Conservation (phyloP, 306 rosid species). For the Ammopiptanthus mongolicus region DNA sequence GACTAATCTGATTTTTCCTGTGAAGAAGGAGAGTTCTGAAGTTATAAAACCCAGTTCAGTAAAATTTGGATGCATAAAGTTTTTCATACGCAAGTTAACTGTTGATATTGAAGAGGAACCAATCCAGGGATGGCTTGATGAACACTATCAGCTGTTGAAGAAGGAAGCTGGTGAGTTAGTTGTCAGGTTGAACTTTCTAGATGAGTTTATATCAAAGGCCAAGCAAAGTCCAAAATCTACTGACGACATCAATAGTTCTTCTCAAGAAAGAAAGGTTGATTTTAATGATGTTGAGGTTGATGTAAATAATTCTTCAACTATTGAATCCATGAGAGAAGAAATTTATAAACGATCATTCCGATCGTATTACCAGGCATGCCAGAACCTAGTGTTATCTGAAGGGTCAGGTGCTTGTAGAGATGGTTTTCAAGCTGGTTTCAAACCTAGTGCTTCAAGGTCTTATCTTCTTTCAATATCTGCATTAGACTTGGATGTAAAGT, state of each 20-base stretch:
- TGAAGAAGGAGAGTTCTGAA: slow-evolving; percentile 70
- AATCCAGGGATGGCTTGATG: slow-evolving; percentile 99
- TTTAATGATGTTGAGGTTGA: slow-evolving; percentile 63
- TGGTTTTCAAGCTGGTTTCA: slow-evolving; percentile 90
- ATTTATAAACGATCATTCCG: slow-evolving; percentile 69
- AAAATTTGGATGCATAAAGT: slow-evolving; percentile 73
- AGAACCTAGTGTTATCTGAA: slow-evolving; percentile 48
- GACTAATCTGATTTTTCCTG: slow-evolving; percentile 72
- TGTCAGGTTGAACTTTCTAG: slow-evolving; percentile 76
- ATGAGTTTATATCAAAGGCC: slow-evolving; percentile 57
- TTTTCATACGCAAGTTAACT: slow-evolving; percentile 69
- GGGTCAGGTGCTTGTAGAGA: slow-evolving; percentile 80
- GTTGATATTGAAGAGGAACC: slow-evolving; percentile 93
- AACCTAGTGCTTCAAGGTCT: slow-evolving; percentile 62
- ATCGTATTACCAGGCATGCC: slow-evolving; percentile 81
- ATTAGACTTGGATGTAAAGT: slow-evolving; percentile 55
- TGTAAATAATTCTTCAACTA: slow-evolving; percentile 45
- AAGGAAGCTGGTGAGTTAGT: slow-evolving; percentile 80
- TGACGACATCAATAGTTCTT: slow-evolving; percentile 56
- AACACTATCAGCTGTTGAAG: slow-evolving; percentile 78
- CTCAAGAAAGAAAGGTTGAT: slow-evolving; percentile 44
- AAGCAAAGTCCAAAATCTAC: slow-evolving; percentile 44
- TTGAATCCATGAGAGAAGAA: slow-evolving; percentile 55
- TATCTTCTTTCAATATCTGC: slow-evolving; percentile 64
- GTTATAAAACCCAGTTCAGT: slow-evolving; percentile 56